Evolutionary conservation across 83 land plant genomes (phyloP), one percentile per base, ranked within the genome.

Genomic region (Thuja plicata): DNA sequence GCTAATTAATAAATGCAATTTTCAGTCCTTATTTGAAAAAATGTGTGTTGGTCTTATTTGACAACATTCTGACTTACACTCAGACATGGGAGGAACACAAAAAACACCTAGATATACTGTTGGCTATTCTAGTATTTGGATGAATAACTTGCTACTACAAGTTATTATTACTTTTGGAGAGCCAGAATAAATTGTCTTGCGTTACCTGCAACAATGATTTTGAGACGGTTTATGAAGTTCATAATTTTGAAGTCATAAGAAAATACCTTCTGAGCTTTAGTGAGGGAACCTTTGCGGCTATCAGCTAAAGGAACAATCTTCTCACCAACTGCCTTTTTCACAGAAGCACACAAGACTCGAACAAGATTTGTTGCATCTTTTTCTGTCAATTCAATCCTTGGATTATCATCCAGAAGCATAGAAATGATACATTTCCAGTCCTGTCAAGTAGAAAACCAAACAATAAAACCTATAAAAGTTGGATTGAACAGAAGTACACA

Each of bases 341-440:
- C 95, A 84, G 99, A 98, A 55, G 95, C 97, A 92, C 79, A 87
- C 74, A 98, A 94, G 52, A 98, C 94, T 41, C 97, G 91, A 62
- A 94, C 93, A 57, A 98, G 91, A 88, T 94, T 96, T 81, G 99
- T 97, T 19, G 96, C 93, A 92, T 98, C 99, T 45, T 91, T 90
- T 78, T 98, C 99, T 80, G 92, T 92, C 71, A 97, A 96, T 89
- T 98, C 99, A 91, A 92, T 88, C 15, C 76, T 87, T 50, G 94
- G 94, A 91, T 90, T 92, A 50, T 97, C 99, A 92, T 97, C 99
- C 46, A 97, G 74, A 88, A 98, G 99, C 98, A 96, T 96, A 37
- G 97, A 93, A 80, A 93, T 94, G 40, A 98, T 95, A 81, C 98
- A 97, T 89, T 97, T 98, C 99, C 99, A 98, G 88, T 98, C 99